Evolutionary conservation across 2,329 filamentous ascomycete species (phyloP).

Genomic region (Calonectria crousiana): DNA sequence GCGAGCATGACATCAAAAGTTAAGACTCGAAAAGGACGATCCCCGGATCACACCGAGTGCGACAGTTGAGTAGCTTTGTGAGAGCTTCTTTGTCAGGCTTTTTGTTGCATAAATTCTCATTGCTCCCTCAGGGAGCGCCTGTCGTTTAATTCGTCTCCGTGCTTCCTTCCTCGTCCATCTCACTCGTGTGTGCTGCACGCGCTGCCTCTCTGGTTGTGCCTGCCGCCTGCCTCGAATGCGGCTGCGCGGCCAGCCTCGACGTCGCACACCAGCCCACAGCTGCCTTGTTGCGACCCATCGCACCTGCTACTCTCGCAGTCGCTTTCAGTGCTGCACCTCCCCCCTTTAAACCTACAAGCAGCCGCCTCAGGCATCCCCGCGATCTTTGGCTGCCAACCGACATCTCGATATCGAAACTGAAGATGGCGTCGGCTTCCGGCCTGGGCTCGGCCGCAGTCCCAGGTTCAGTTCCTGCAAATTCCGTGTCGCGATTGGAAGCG

Average conservation of each 20-base stretch:
- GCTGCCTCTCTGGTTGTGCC: conserved; percentile 9
- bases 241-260: conserved; percentile 40
- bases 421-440: conserved; percentile 41
- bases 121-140: not conserved
- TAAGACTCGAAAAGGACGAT: conserved; percentile 28
- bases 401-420: conserved; percentile 10
- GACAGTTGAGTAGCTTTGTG: conserved; percentile 28
- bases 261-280: conserved; percentile 16
- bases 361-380: conserved; percentile 10
- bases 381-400: not conserved
- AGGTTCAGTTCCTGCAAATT: conserved; percentile 34
- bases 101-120: not conserved
- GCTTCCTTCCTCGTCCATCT: not conserved
- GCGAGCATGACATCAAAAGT: conserved; percentile 44
- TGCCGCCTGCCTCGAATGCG: conserved; percentile 43
- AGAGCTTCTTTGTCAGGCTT: not conserved
- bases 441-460: conserved; percentile 34
- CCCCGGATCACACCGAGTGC: conserved; percentile 26
- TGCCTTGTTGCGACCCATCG: conserved; percentile 30
- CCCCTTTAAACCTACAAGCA: not conserved
- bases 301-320: conserved; percentile 3
- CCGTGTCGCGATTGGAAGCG: conserved; percentile 57
- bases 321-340: not conserved
- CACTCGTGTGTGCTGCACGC: conserved; percentile 16
- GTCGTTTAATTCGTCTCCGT: not conserved